A percentile compares a stretch with the other conserved stretches of the same genome.
Conservation (phyloP, 164 flowering plant genomes). For the Aristolochia californica region DNA sequence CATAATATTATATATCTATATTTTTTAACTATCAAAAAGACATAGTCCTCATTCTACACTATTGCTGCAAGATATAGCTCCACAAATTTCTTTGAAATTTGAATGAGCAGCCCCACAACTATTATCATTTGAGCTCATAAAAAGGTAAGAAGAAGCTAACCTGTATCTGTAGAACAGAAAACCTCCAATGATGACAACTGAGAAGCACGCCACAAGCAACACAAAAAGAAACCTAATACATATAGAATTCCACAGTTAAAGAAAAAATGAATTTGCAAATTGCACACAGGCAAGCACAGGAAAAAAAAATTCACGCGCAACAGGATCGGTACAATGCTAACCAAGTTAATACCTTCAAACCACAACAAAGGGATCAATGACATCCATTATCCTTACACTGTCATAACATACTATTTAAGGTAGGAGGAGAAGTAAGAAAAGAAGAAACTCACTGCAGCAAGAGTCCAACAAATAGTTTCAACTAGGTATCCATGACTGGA, state of each 20-base stretch:
- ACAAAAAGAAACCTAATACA: constrained; percentile 60
- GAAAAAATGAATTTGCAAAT: neutral
- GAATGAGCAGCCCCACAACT: neutral
- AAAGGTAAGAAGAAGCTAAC: constrained; percentile 23
- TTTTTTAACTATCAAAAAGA: neutral
- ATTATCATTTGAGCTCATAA: neutral
- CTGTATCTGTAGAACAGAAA: constrained; percentile 80
- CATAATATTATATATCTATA: neutral
- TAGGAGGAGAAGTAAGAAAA: too few relatives aligned
- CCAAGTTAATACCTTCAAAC: neutral
- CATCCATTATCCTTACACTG: too few relatives aligned
- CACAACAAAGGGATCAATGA: neutral
- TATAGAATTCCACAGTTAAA: constrained; percentile 6
- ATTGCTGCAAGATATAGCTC: neutral
- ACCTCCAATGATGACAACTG: constrained; percentile 89
- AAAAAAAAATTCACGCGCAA: neutral
- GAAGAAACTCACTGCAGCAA: too few relatives aligned
- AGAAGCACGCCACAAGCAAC: constrained; percentile 75
- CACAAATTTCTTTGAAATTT: neutral
- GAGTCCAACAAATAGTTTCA: too few relatives aligned
- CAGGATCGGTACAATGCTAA: neutral
- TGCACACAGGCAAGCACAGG: neutral
- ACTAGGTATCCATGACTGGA: too few relatives aligned
- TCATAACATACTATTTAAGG: too few relatives aligned
- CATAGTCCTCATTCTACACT: neutral